A percentile compares a stretch with the other conserved stretches of the same genome.
phyloP scores from a whole-genome alignment of 352 stramenopile genomes.

The Globisporangium canariense region DNA sequence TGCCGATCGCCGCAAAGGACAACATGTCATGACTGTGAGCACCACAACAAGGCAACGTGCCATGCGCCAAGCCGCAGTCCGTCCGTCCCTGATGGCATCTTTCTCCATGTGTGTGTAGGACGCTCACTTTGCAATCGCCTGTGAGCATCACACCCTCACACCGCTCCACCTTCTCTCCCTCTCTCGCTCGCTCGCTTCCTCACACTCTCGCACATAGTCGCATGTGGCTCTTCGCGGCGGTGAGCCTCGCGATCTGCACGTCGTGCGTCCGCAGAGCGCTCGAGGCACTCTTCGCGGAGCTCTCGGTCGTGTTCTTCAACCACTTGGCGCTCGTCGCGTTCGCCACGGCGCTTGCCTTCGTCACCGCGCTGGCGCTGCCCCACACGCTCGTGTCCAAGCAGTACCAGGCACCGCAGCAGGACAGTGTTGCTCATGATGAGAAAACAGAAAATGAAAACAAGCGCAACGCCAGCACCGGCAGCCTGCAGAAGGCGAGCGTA shows the following conservation, averaged over 20 bases:
- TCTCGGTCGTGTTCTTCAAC: constrained; percentile 63
- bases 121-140: constrained; percentile 6
- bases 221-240: constrained; percentile 59
- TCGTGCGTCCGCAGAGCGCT: constrained; percentile 51
- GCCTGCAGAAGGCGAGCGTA: background rate
- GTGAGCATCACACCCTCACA: constrained; percentile 6
- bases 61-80: too few species aligned
- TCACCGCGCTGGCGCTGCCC: constrained; percentile 23
- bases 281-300: constrained; percentile 57
- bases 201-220: background rate
- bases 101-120: too few species aligned
- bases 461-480: background rate
- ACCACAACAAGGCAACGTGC: too few species aligned
- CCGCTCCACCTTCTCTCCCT: background rate
- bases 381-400: constrained; percentile 19
- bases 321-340: constrained; percentile 41
- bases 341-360: constrained; percentile 17
- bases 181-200: background rate
- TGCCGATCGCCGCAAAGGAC: too few species aligned
- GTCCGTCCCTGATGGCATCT: too few species aligned
- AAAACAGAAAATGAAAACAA: constrained; percentile 4
- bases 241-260: constrained; percentile 52
- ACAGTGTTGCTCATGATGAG: background rate
- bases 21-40: too few species aligned
- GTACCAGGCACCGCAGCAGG: background rate